These are phyloP conservation scores for Pinus albicaulis DNA, from an alignment of 75 land plant species.

Conservation along the genomic window DNA sequence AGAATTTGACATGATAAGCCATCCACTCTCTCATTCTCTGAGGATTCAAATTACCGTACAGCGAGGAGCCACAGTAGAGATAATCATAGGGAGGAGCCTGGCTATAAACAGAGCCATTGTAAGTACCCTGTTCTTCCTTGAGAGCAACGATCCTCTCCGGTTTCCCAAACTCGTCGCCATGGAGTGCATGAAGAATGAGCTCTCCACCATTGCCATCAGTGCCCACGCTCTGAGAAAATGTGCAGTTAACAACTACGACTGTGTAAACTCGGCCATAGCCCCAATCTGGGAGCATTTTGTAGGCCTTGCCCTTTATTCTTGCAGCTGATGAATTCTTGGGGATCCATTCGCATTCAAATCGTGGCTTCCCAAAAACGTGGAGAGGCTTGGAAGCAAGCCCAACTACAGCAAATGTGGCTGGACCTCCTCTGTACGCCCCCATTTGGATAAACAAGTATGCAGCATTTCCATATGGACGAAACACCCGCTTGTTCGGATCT, in stretches of 20 bases:
- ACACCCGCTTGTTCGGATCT: slow-evolving; percentile 12
- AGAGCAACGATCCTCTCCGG: slow-evolving; percentile 44
- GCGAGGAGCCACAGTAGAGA: slow-evolving; percentile 87
- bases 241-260: slow-evolving; percentile 80
- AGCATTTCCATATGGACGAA: slow-evolving; percentile 61
- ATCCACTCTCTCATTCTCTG: slow-evolving; percentile 74
- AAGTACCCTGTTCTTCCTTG: slow-evolving; percentile 39
- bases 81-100: slow-evolving; percentile 55
- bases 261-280: slow-evolving; percentile 95
- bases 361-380: slow-evolving; percentile 61
- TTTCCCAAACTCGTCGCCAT: slow-evolving; percentile 18
- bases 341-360: slow-evolving; percentile 69
- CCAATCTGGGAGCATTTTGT: slow-evolving; percentile 82
- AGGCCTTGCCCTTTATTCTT: slow-evolving; percentile 23
- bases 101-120: slow-evolving; percentile 15
- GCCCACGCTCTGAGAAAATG: slow-evolving; percentile 51
- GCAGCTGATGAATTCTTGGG: slow-evolving; percentile 9
- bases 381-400: slow-evolving; percentile 88
- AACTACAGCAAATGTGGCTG: slow-evolving; percentile 58
- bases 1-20: slow-evolving; percentile 80
- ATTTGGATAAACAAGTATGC: slow-evolving; percentile 74
- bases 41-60: slow-evolving; percentile 74
- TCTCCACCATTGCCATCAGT: slow-evolving; percentile 54
- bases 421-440: slow-evolving; percentile 79
- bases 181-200: slow-evolving; percentile 54